These are phyloP conservation scores for Tricholomella constricta DNA, from an alignment of 768 basidiomycete species.

Conservation along the genomic window DNA sequence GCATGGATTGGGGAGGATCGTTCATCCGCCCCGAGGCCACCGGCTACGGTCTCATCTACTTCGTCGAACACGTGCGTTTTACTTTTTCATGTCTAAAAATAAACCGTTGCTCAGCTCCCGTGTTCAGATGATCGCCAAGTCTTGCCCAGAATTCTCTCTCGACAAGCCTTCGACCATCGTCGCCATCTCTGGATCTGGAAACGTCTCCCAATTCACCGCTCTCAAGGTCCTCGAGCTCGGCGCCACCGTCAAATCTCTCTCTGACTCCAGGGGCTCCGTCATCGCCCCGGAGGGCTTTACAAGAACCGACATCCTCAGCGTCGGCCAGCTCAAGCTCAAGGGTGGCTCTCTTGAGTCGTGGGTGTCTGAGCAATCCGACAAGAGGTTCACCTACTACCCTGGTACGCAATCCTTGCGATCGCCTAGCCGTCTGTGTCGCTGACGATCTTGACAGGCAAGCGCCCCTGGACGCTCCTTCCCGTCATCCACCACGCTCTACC, in stretches of 20 bases:
- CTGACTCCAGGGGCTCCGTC: slow-evolving; percentile 74
- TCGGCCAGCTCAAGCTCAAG: slow-evolving; percentile 57
- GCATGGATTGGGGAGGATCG: slow-evolving; percentile 68
- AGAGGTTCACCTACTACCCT: slow-evolving; percentile 51
- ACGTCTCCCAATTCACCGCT: slow-evolving; percentile 77
- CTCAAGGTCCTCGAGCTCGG: slow-evolving; percentile 79
- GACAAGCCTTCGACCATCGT: slow-evolving; percentile 48
- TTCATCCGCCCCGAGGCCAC: slow-evolving; percentile 76
- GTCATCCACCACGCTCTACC: slow-evolving; percentile 71
- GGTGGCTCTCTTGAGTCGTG: slow-evolving; percentile 47
- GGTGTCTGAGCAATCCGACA: slow-evolving; percentile 28
- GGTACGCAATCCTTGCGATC: slow-evolving; percentile 27
- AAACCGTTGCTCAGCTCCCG: neutral
- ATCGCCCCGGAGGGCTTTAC: slow-evolving; percentile 61
- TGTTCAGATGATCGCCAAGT: slow-evolving; percentile 54
- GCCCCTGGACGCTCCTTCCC: slow-evolving; percentile 69
- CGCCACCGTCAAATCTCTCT: slow-evolving; percentile 67
- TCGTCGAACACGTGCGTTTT: slow-evolving; percentile 62
- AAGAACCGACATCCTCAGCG: slow-evolving; percentile 51
- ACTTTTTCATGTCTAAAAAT: neutral
- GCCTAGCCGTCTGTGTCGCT: neutral
- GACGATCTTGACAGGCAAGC: slow-evolving; percentile 39
- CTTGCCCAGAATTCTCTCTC: slow-evolving; percentile 59
- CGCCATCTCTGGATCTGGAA: slow-evolving; percentile 67
- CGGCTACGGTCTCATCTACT: slow-evolving; percentile 77